Evolutionary conservation across 1,139 yeast species (phyloP).

Genomic region (Nakaseomyces delphensis): DNA sequence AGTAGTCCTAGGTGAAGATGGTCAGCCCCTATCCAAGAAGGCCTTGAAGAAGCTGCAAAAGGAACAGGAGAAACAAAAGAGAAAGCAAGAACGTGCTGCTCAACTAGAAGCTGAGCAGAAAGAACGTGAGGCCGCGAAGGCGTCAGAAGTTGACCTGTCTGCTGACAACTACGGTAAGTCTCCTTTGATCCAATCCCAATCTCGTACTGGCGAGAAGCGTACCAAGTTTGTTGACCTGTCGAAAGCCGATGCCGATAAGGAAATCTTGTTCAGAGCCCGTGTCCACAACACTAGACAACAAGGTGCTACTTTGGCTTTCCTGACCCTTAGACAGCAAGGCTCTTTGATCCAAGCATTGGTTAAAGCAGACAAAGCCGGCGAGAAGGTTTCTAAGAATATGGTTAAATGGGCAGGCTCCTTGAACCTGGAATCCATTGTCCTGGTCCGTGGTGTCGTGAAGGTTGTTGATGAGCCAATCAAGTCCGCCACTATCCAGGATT

Average conservation of each 20-base stretch:
- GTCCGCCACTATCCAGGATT: constrained; percentile 86
- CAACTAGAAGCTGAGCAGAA: constrained; percentile 77
- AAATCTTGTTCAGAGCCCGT: constrained; percentile 85
- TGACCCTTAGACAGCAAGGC: constrained; percentile 85
- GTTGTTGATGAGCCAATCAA: constrained; percentile 83
- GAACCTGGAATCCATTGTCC: constrained; percentile 81
- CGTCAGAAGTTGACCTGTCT: constrained; percentile 73
- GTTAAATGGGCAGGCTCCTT: constrained; percentile 90
- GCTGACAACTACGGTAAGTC: constrained; percentile 81
- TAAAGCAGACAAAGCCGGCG: constrained; percentile 46
- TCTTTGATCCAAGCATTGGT: constrained; percentile 75
- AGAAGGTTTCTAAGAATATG: constrained; percentile 81
- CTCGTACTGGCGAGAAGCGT: constrained; percentile 55
- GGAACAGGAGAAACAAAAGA: constrained; percentile 84
- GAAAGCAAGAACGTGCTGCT: constrained; percentile 89
- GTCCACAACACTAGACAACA: constrained; percentile 89
- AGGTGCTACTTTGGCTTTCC: constrained; percentile 88
- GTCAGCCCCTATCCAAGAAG: constrained; percentile 89
- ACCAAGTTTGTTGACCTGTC: constrained; percentile 48
- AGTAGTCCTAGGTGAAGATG: constrained; percentile 59
- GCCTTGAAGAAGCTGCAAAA: constrained; percentile 92
- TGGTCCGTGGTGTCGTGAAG: constrained; percentile 76
- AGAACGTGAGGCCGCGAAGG: constrained; percentile 44
- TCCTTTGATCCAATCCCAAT: constrained; percentile 71
- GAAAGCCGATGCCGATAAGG: constrained; percentile 59